Evolutionary conservation across 495 filamentous ascomycete genomes (phyloP).

Genomic region (Talaromyces thailandensis): DNA sequence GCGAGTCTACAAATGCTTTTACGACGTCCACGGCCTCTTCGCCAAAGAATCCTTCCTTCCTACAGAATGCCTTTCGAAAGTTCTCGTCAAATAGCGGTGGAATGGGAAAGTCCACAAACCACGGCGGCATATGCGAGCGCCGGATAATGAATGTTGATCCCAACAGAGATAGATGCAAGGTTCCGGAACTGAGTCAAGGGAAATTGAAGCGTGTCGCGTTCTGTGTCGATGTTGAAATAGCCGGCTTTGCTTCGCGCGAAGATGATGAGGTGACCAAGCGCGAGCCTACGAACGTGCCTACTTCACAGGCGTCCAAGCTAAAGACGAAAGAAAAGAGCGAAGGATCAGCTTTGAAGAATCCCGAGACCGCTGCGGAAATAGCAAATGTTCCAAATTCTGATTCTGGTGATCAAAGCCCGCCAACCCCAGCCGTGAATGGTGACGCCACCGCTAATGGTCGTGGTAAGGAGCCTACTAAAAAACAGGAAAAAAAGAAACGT

Average conservation of each 20-base stretch:
- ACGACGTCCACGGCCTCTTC: constrained; percentile 52
- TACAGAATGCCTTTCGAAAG: constrained; percentile 72
- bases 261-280: constrained; percentile 21
- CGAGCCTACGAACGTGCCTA: constrained; percentile 22
- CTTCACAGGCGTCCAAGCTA: constrained; percentile 46
- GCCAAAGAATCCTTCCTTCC: constrained; percentile 58
- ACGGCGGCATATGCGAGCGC: constrained; percentile 54
- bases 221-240: constrained; percentile 95
- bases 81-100: constrained; percentile 55
- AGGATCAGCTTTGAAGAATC: constrained; percentile 50
- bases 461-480: constrained; percentile 48
- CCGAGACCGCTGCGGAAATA: constrained; percentile 51
- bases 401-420: neutral
- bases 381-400: constrained; percentile 31
- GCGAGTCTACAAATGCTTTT: constrained; percentile 48
- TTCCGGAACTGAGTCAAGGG: constrained; percentile 68
- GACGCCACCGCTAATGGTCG: constrained; percentile 27
- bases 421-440: constrained; percentile 3
- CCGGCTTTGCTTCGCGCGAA: constrained; percentile 47
- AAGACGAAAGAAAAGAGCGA: constrained; percentile 59
- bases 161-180: constrained; percentile 65
- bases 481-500: constrained; percentile 87
- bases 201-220: constrained; percentile 86
- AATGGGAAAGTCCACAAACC: constrained; percentile 40
- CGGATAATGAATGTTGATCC: constrained; percentile 79